Evolutionary conservation across 129 eudicot genomes (phyloP).

Genomic region (Arctium minus): DNA sequence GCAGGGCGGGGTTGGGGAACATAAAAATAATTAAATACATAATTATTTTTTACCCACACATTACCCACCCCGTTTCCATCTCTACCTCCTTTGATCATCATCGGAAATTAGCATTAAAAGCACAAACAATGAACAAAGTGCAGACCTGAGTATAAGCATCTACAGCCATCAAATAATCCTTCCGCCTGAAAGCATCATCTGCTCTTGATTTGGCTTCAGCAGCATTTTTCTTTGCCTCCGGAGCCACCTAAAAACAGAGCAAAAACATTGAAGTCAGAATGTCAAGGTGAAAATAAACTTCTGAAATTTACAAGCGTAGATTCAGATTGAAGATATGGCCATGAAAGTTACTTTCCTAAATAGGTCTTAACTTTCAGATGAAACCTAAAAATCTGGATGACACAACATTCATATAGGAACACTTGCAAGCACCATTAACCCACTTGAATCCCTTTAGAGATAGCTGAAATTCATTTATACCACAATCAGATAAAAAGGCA

Average conservation of each 20-base stretch:
- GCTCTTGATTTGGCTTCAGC: conserved; percentile 89
- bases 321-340: background rate
- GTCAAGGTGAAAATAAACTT: conserved; percentile 10
- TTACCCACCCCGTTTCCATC: too few species aligned
- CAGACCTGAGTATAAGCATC: conserved; percentile 89
- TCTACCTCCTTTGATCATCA: background rate
- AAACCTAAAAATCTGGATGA: conserved; percentile 1
- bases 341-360: background rate
- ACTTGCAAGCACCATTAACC: background rate
- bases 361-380: background rate
- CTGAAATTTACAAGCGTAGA: conserved; percentile 1
- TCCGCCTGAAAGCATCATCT: conserved; percentile 76
- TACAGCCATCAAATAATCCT: conserved; percentile 56
- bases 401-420: background rate
- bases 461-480: background rate
- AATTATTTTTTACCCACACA: too few species aligned
- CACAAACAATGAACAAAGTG: background rate
- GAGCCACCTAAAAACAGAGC: conserved; percentile 42
- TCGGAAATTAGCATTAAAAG: background rate
- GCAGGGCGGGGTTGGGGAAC: too few species aligned
- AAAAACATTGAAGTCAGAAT: background rate
- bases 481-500: background rate
- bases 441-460: background rate
- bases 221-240: conserved; percentile 78
- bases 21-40: too few species aligned